phyloP scores from a whole-genome alignment of 352 stramenopile species.

The Pythium oligandrum region DNA sequence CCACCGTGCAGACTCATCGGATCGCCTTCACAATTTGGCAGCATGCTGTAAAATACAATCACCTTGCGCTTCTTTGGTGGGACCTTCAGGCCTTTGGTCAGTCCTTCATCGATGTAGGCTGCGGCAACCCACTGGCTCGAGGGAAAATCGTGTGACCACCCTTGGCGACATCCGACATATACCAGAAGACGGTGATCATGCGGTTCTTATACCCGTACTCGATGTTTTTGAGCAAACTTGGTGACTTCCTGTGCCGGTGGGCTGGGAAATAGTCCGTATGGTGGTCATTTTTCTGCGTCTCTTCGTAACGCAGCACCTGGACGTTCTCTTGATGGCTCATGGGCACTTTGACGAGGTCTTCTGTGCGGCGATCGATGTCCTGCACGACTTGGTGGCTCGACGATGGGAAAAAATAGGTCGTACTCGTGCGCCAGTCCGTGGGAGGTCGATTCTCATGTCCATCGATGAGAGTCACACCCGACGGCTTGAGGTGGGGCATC shows the following conservation, averaged over 20 bases:
- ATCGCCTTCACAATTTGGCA: conserved; percentile 56
- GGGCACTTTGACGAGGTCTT: conserved; percentile 60
- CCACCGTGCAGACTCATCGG: conserved; percentile 68
- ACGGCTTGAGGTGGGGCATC: conserved; percentile 54
- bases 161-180: conserved; percentile 77
- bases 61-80: conserved; percentile 71
- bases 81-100: conserved; percentile 61
- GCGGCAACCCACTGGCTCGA: conserved; percentile 36
- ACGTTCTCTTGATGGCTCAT: conserved; percentile 57
- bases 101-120: conserved; percentile 43
- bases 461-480: conserved; percentile 53
- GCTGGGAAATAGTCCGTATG: conserved; percentile 62
- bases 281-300: conserved; percentile 73
- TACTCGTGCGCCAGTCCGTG: conserved; percentile 75
- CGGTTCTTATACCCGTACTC: conserved; percentile 75
- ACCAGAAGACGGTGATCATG: conserved; percentile 87
- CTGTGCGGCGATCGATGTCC: conserved; percentile 58
- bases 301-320: conserved; percentile 67
- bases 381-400: conserved; percentile 30
- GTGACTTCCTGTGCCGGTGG: conserved; percentile 36
- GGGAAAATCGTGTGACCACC: conserved; percentile 73
- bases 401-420: conserved; percentile 69
- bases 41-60: conserved; percentile 82
- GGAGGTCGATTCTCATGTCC: conserved; percentile 55
- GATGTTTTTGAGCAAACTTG: conserved; percentile 37